phyloP scores from a whole-genome alignment of 2,329 filamentous ascomycete species.

The Pyricularia sp. region DNA sequence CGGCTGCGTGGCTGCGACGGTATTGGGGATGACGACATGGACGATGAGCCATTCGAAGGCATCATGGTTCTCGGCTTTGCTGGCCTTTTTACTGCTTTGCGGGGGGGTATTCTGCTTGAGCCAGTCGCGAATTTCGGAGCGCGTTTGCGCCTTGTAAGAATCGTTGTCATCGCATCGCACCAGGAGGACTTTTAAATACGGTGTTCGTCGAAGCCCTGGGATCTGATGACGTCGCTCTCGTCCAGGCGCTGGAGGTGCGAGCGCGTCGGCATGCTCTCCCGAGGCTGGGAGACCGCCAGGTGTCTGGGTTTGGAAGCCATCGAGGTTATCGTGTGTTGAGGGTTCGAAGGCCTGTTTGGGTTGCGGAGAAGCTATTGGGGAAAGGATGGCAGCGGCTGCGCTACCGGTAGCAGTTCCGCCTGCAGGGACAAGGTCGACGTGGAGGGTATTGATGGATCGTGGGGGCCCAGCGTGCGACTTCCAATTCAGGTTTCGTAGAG shows the following conservation, averaged over 20 bases:
- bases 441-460: conserved; percentile 83
- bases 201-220: conserved; percentile 79
- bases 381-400: conserved; percentile 24
- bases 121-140: conserved; percentile 79
- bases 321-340: conserved; percentile 25
- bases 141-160: conserved; percentile 68
- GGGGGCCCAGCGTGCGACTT: conserved; percentile 85
- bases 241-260: conserved; percentile 18
- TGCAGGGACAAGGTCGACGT: conserved; percentile 71
- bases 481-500: conserved; percentile 89
- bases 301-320: conserved; percentile 48
- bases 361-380: conserved; percentile 21
- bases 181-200: conserved; percentile 83
- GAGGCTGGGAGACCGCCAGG: conserved; percentile 28
- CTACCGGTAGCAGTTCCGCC: conserved; percentile 29
- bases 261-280: conserved; percentile 21
- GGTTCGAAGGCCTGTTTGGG: conserved; percentile 10
- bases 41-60: conserved; percentile 92
- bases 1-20: conserved; percentile 65
- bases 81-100: conserved; percentile 43
- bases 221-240: conserved; percentile 79
- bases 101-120: conserved; percentile 62
- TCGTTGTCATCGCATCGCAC: conserved; percentile 94
- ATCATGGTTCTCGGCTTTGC: conserved; percentile 81
- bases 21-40: conserved; percentile 84